A percentile compares a stretch with the other conserved stretches of the same genome.
Evolutionary conservation across 768 basidiomycete species (phyloP).

Genomic region (Trametes cingulata): DNA sequence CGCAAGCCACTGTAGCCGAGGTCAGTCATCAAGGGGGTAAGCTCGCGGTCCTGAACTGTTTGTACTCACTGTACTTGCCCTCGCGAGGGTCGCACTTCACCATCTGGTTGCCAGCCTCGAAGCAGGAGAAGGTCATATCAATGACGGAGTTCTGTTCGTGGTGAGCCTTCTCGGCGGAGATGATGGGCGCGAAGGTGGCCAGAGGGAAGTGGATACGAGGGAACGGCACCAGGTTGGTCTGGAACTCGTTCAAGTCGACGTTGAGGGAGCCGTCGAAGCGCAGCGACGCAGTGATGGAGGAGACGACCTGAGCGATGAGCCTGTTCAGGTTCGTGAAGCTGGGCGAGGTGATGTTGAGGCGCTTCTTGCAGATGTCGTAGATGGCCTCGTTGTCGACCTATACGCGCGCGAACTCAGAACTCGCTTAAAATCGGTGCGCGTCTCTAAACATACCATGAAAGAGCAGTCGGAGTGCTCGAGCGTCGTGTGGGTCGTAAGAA

Average conservation of each 20-base stretch:
- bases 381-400: constrained; percentile 65
- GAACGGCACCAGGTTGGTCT: constrained; percentile 70
- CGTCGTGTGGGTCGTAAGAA: constrained; percentile 97
- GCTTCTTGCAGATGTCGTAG: constrained; percentile 64
- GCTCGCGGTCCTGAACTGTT: neutral
- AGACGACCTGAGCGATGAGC: constrained; percentile 65
- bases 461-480: constrained; percentile 99
- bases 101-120: constrained; percentile 80
- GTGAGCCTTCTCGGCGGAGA: constrained; percentile 62
- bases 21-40: constrained; percentile 6
- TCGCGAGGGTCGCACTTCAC: constrained; percentile 78
- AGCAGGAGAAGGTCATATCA: constrained; percentile 74
- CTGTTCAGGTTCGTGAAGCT: constrained; percentile 67
- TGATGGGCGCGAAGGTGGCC: constrained; percentile 65
- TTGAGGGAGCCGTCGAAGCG: constrained; percentile 69
- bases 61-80: constrained; percentile 68
- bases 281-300: constrained; percentile 47
- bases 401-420: neutral
- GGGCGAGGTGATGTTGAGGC: constrained; percentile 57
- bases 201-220: constrained; percentile 71
- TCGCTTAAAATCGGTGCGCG: neutral
- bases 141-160: constrained; percentile 72
- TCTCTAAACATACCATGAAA: constrained; percentile 74
- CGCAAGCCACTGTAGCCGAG: constrained; percentile 55
- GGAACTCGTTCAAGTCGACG: constrained; percentile 72